Conservation (phyloP, 495 filamentous ascomycete genomes). For the Hypoxylon subgilvum region DNA sequence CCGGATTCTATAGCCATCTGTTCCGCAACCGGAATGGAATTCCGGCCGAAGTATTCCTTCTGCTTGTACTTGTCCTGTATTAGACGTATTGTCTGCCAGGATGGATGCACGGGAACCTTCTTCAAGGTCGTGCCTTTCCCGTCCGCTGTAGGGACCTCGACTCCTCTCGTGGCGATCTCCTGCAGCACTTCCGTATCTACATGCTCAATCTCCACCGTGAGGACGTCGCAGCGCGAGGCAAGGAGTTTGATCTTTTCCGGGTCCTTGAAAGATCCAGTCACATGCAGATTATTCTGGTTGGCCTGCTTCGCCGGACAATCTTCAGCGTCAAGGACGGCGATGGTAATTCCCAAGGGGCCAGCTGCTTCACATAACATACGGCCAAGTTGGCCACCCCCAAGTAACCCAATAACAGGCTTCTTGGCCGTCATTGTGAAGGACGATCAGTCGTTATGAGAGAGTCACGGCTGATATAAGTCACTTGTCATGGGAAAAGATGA, state of each 20-base stretch:
- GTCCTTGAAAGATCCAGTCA: conserved; percentile 86
- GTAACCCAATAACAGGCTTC: conserved; percentile 28
- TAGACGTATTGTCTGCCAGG: conserved; percentile 83
- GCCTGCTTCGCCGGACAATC: conserved; percentile 90
- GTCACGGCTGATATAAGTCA: conserved; percentile 3
- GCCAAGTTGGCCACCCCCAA: conserved; percentile 74
- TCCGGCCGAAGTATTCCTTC: conserved; percentile 76
- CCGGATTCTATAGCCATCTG: conserved; percentile 64
- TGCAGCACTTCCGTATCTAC: conserved; percentile 92
- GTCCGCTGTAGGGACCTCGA: conserved; percentile 54
- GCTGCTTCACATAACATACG: conserved; percentile 95
- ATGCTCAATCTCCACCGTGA: conserved; percentile 98
- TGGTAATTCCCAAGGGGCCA: conserved; percentile 80
- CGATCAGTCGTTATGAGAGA: background rate
- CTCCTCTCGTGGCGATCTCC: conserved; percentile 68
- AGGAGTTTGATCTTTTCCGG: conserved; percentile 75
- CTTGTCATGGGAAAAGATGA: no score
- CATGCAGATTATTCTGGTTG: conserved; percentile 73
- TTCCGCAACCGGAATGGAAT: conserved; percentile 72
- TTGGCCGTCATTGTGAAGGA: conserved; percentile 13
- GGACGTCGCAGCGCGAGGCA: conserved; percentile 75
- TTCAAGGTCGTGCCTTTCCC: conserved; percentile 46
- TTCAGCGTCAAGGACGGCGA: conserved; percentile 79
- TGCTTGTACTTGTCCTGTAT: conserved; percentile 98
- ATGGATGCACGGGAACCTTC: conserved; percentile 74